A percentile compares a stretch with the other conserved stretches of the same genome.
phyloP scores from a whole-genome alignment of 768 basidiomycete genomes.

The Tricholoma terreum region DNA sequence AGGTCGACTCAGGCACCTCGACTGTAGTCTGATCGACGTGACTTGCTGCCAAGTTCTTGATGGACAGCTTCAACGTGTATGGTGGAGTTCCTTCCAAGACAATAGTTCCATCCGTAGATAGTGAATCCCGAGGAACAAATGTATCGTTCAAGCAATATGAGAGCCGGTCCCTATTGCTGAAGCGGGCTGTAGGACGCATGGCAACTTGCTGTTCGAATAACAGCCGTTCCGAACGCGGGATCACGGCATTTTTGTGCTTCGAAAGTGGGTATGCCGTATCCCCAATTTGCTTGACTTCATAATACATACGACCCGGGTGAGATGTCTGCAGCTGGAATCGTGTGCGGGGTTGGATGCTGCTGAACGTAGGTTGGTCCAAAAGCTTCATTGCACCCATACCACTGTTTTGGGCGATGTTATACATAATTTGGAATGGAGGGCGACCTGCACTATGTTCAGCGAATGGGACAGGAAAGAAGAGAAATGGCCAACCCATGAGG shows the following conservation, averaged over 20 bases:
- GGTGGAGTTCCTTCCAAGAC: conserved; percentile 82
- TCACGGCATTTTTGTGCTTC: conserved; percentile 56
- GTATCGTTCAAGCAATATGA: conserved; percentile 75
- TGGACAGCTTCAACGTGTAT: conserved; percentile 73
- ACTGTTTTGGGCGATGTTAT: conserved; percentile 72
- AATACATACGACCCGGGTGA: conserved; percentile 76
- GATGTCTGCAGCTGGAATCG: conserved; percentile 81
- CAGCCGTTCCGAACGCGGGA: conserved; percentile 66
- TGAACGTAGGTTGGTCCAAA: conserved; percentile 76
- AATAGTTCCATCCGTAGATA: conserved; percentile 58
- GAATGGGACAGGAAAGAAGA: neutral
- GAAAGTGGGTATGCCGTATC: conserved; percentile 82
- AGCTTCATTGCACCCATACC: conserved; percentile 68
- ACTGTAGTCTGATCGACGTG: conserved; percentile 58
- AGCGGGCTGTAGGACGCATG: conserved; percentile 75
- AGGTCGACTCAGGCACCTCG: conserved; percentile 44
- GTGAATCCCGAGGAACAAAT: conserved; percentile 51
- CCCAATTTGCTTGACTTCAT: conserved; percentile 86
- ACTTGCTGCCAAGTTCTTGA: conserved; percentile 73
- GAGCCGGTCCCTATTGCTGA: conserved; percentile 62
- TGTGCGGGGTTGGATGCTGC: conserved; percentile 77
- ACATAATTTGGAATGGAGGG: conserved; percentile 92
- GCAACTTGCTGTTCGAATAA: conserved; percentile 86
- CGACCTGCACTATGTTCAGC: conserved; percentile 49
- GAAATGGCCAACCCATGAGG: conserved; percentile 53